These are phyloP conservation scores for Pseudoscleropodium purum DNA, from an alignment of 225 moss, liverwort and hornwort species.

Conservation along the genomic window DNA sequence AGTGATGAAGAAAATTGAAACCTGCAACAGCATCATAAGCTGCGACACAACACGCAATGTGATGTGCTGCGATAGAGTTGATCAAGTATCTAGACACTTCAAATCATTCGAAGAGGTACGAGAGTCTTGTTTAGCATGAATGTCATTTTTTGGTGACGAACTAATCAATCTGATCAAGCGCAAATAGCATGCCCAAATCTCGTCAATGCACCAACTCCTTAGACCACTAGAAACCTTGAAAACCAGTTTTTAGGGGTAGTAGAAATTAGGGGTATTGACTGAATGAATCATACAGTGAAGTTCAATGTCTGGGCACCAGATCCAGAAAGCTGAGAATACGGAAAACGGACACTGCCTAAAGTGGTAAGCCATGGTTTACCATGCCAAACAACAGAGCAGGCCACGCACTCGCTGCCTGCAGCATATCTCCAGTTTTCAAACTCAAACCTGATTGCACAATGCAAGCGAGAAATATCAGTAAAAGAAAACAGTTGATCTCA, in stretches of 20 bases:
- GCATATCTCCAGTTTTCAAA: conserved; percentile 40
- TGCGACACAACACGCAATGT: background rate
- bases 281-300: background rate
- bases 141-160: background rate
- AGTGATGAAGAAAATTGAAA: conserved; percentile 76
- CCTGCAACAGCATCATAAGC: conserved; percentile 21
- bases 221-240: background rate
- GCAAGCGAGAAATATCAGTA: background rate
- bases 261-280: background rate
- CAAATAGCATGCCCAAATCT: background rate
- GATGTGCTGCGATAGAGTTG: background rate
- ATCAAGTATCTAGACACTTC: background rate
- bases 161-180: background rate
- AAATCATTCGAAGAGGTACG: background rate
- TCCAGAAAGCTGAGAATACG: background rate
- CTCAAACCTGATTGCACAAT: conserved; percentile 26
- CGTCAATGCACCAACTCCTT: background rate
- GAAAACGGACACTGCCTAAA: background rate
- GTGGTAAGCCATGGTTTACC: conserved; percentile 1
- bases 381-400: conserved; percentile 50
- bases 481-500: background rate
- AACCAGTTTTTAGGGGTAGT: background rate
- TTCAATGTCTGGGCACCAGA: background rate
- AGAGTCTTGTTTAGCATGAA: background rate
- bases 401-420: conserved; percentile 43